Conservation (phyloP, 306 rosid genomes). For the Clitoria ternatea region DNA sequence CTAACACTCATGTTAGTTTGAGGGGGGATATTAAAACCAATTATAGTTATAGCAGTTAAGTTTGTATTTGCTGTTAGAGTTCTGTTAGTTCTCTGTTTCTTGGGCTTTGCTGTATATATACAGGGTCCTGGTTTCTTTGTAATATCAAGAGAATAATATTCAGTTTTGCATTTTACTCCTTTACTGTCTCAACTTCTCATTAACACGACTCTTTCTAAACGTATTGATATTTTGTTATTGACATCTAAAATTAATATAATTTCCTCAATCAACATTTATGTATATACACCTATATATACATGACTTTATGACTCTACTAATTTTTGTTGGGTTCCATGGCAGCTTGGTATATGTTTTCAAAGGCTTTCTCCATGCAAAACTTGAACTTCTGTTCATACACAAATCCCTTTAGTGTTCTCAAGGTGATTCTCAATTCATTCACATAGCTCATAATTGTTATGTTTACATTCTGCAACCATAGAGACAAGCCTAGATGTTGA, state of each 20-base stretch:
- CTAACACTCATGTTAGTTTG: too few relatives aligned
- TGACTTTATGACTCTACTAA: not conserved
- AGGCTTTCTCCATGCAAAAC: slow-evolving; percentile 45
- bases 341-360: slow-evolving; percentile 34
- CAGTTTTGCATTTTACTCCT: too few relatives aligned
- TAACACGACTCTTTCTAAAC: too few relatives aligned
- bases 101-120: too few relatives aligned
- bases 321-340: slow-evolving; percentile 4
- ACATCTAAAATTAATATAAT: not conserved
- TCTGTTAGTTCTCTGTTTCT: too few relatives aligned
- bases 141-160: too few relatives aligned
- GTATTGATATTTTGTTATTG: too few relatives aligned
- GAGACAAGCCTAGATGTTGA: not conserved
- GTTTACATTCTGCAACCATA: slow-evolving; percentile 37
- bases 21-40: too few relatives aligned
- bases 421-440: slow-evolving; percentile 35
- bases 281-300: not conserved
- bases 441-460: slow-evolving; percentile 48
- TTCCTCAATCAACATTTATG: not conserved
- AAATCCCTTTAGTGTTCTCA: slow-evolving; percentile 34
- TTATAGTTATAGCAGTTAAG: too few relatives aligned
- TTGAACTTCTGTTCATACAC: slow-evolving; percentile 37
- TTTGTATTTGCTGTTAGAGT: too few relatives aligned
- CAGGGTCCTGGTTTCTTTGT: too few relatives aligned
- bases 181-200: too few relatives aligned